Percentiles rank a stretch among this genome's conserved stretches.
These are phyloP conservation scores for Xerocomus potaroensis DNA, from an alignment of 768 basidiomycete genomes.

Conservation along the genomic window DNA sequence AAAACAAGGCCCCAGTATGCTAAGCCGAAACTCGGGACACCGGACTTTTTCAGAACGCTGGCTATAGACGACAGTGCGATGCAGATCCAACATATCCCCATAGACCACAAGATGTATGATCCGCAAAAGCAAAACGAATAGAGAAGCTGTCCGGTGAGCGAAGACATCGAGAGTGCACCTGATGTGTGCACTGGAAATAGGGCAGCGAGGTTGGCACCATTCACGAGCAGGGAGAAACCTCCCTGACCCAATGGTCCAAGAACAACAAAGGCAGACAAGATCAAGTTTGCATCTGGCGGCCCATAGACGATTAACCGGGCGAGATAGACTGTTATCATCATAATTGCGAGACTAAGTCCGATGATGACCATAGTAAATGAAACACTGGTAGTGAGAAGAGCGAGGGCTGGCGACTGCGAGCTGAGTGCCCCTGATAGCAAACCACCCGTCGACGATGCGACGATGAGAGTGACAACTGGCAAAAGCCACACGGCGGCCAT, in stretches of 20 bases:
- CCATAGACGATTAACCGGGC: slow-evolving; percentile 41
- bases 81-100: slow-evolving; percentile 49
- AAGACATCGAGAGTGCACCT: slow-evolving; percentile 30
- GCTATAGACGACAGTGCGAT: slow-evolving; percentile 41
- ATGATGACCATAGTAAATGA: slow-evolving; percentile 42
- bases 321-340: slow-evolving; percentile 48
- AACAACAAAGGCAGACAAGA: slow-evolving; percentile 44
- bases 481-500: slow-evolving; percentile 48
- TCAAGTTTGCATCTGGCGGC: slow-evolving; percentile 35
- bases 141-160: slow-evolving; percentile 38
- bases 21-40: slow-evolving; percentile 40
- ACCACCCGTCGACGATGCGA: slow-evolving; percentile 49
- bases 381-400: slow-evolving; percentile 40
- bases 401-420: slow-evolving; percentile 33
- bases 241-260: slow-evolving; percentile 55
- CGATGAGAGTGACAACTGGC: slow-evolving; percentile 49
- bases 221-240: slow-evolving; percentile 41
- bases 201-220: slow-evolving; percentile 35
- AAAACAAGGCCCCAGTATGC: slow-evolving; percentile 55
- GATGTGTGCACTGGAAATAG: slow-evolving; percentile 31
- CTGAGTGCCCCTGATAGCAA: slow-evolving; percentile 39
- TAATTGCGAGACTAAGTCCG: slow-evolving; percentile 44
- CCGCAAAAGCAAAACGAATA: slow-evolving; percentile 42
- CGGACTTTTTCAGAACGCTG: slow-evolving; percentile 28
- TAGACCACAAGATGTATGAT: slow-evolving; percentile 50